phyloP scores from a whole-genome alignment of 2,329 filamentous ascomycete species.

The Pestalotiopsis sp. region DNA sequence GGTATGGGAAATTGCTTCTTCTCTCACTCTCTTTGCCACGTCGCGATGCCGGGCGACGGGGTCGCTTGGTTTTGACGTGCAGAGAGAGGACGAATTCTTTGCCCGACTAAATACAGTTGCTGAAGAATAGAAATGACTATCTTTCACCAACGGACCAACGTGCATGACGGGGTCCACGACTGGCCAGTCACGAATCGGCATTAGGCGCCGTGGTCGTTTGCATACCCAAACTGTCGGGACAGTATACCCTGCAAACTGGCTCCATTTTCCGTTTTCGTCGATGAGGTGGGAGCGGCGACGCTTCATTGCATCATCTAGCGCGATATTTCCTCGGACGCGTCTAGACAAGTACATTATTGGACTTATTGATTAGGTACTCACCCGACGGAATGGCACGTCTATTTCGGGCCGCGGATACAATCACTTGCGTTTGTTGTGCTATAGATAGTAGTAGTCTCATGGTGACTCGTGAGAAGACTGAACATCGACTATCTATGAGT shows the following conservation, averaged over 20 bases:
- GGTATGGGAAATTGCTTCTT: too few species aligned
- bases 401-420: background rate
- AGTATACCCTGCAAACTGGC: background rate
- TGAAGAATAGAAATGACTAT: background rate
- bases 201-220: background rate
- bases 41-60: background rate
- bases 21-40: background rate
- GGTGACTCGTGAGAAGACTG: too few species aligned
- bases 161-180: background rate
- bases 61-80: background rate
- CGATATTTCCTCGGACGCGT: background rate
- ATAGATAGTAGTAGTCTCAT: background rate
- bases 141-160: background rate
- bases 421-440: background rate
- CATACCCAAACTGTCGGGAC: background rate
- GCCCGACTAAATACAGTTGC: background rate
- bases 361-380: too few species aligned
- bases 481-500: too few species aligned
- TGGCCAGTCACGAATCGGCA: background rate
- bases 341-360: background rate
- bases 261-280: background rate
- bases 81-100: background rate
- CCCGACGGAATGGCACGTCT: background rate
- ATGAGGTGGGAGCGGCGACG: background rate
- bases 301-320: background rate